Percentiles rank a stretch among this genome's conserved stretches.
Evolutionary conservation across 768 basidiomycete species (phyloP).

Genomic region (Phylloporus arenicola): DNA sequence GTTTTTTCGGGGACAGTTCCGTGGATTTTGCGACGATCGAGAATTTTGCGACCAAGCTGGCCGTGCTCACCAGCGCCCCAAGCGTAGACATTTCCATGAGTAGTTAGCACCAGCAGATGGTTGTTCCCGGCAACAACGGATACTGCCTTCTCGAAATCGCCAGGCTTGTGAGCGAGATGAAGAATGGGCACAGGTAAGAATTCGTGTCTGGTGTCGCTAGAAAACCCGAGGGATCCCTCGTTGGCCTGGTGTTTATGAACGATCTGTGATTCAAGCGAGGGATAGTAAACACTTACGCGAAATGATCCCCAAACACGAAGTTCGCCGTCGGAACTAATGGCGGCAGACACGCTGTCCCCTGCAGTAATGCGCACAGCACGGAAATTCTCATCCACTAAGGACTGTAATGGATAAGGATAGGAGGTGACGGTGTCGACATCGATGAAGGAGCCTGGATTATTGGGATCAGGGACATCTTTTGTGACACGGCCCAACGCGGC

Average conservation of each 20-base stretch:
- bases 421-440: slow-evolving; percentile 49
- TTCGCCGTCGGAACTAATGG: slow-evolving; percentile 73
- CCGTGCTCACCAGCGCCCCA: slow-evolving; percentile 90
- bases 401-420: slow-evolving; percentile 60
- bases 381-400: slow-evolving; percentile 73
- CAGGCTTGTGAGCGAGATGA: slow-evolving; percentile 53
- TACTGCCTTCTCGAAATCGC: slow-evolving; percentile 65
- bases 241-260: slow-evolving; percentile 43
- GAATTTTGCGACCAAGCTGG: slow-evolving; percentile 86
- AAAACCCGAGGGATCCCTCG: slow-evolving; percentile 84
- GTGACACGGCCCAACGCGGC: slow-evolving; percentile 83
- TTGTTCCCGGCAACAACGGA: slow-evolving; percentile 80
- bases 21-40: slow-evolving; percentile 83
- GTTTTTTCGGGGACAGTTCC: slow-evolving; percentile 87
- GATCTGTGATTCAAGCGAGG: background rate
- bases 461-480: slow-evolving; percentile 50
- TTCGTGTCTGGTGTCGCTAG: slow-evolving; percentile 60
- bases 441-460: slow-evolving; percentile 52
- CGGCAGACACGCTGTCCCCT: slow-evolving; percentile 86
- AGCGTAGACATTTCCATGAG: slow-evolving; percentile 79
- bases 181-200: slow-evolving; percentile 59
- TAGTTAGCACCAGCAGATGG: slow-evolving; percentile 85
- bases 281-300: slow-evolving; percentile 51
- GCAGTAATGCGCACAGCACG: slow-evolving; percentile 77
- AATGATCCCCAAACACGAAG: slow-evolving; percentile 88